A percentile compares a stretch with the other conserved stretches of the same genome.
These are phyloP conservation scores for Scenedesmus sp. DNA, from an alignment of 163 green algal species.

Conservation along the genomic window DNA sequence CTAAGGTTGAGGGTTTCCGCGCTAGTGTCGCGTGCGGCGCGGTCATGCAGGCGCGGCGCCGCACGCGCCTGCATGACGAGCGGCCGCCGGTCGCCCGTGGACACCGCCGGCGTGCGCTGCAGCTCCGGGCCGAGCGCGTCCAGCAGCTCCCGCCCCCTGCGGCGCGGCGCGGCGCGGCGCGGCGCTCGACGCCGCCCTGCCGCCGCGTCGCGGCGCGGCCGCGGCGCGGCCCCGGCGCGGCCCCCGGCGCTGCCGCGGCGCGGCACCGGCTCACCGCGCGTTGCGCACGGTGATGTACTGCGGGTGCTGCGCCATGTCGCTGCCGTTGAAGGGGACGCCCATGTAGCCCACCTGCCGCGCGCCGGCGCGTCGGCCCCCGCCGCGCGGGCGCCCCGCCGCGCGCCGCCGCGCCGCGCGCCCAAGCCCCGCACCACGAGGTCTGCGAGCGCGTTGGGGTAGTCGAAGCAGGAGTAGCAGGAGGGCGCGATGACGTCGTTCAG, in stretches of 20 bases:
- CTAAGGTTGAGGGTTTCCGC: too few relatives aligned
- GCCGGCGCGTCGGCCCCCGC: not conserved
- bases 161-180: too few relatives aligned
- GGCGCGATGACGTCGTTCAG: constrained; percentile 79
- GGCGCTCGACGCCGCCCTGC: too few relatives aligned
- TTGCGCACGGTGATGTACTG: constrained; percentile 96
- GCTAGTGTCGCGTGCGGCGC: too few relatives aligned
- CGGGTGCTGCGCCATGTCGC: constrained; percentile 77
- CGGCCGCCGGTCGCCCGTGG: constrained; percentile 69
- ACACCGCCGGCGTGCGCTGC: constrained; percentile 64
- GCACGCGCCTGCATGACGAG: constrained; percentile 83
- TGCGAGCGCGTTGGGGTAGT: constrained; percentile 95
- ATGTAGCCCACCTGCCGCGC: constrained; percentile 84
- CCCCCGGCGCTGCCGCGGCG: not conserved
- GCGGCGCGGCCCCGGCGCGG: not conserved
- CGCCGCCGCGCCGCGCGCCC: not conserved
- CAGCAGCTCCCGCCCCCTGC: constrained; percentile 74
- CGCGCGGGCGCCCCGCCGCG: too few relatives aligned
- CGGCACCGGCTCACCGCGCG: constrained; percentile 36
- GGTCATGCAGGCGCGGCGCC: too few relatives aligned
- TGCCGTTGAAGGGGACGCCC: constrained; percentile 83
- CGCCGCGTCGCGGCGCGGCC: constrained; percentile 49
- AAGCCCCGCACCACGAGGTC: constrained; percentile 78
- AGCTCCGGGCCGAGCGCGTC: constrained; percentile 74
- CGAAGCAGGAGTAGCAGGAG: constrained; percentile 93